Percentiles rank a stretch among this genome's conserved stretches.
Evolutionary conservation across 73 alveolate genomes (phyloP).

Genomic region (Tetrahymena malaccensis): DNA sequence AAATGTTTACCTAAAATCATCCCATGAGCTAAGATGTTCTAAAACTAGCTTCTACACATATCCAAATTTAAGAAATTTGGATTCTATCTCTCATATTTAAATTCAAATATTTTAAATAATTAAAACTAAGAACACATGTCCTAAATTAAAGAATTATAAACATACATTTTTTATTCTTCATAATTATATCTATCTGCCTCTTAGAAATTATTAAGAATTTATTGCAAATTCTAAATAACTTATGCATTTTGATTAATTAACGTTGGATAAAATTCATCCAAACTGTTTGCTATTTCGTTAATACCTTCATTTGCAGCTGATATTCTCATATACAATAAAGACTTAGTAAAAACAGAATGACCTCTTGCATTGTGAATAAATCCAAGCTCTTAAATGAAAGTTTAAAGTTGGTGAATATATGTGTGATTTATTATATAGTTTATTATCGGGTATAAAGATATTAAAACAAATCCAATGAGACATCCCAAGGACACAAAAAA

Average conservation of each 20-base stretch:
- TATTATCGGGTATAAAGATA: neutral
- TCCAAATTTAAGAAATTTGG: neutral
- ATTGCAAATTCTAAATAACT: neutral
- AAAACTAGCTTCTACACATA: neutral
- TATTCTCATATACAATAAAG: neutral
- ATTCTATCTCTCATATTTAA: neutral
- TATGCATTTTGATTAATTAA: neutral
- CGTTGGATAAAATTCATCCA: neutral
- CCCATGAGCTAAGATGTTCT: neutral
- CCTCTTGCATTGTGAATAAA: neutral
- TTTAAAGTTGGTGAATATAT: neutral
- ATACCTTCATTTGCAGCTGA: neutral
- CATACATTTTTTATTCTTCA: neutral
- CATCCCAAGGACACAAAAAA: neutral
- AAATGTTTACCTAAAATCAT: neutral
- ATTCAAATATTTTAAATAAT: neutral
- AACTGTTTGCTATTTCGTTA: neutral
- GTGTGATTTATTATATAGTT: neutral
- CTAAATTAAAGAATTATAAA: neutral
- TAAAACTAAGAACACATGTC: neutral
- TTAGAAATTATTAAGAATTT: neutral
- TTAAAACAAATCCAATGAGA: neutral
- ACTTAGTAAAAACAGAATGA: neutral
- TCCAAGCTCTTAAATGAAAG: neutral
- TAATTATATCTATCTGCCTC: neutral